These are phyloP conservation scores for Immersiporthe knoxdaviesiana DNA, from an alignment of 2,329 filamentous ascomycete genomes.

Conservation along the genomic window DNA sequence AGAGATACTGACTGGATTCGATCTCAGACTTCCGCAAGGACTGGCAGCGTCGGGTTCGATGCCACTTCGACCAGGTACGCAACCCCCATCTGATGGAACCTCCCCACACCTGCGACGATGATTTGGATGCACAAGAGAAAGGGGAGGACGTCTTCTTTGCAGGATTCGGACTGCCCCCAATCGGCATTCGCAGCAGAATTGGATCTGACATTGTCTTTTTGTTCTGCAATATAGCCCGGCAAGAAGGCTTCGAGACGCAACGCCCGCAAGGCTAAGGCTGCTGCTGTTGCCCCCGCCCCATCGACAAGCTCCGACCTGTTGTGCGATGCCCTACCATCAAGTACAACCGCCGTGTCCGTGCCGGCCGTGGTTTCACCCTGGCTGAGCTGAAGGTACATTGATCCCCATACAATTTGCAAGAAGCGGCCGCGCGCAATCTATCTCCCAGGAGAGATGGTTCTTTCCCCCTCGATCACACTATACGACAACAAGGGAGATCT, in stretches of 20 bases:
- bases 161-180: slow-evolving; percentile 27
- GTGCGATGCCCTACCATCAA: slow-evolving; percentile 98
- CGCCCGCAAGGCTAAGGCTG: slow-evolving; percentile 92
- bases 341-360: slow-evolving; percentile 98
- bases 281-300: slow-evolving; percentile 90
- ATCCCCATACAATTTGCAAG: background rate
- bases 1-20: slow-evolving; percentile 45
- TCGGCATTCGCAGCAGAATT: background rate
- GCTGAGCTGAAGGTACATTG: slow-evolving; percentile 91
- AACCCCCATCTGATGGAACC: slow-evolving; percentile 32
- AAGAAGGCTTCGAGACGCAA: slow-evolving; percentile 92
- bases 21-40: slow-evolving; percentile 95
- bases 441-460: slow-evolving; percentile 11
- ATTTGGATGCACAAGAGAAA: slow-evolving; percentile 21
- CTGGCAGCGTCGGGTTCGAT: slow-evolving; percentile 98
- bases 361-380: slow-evolving; percentile 96
- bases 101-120: slow-evolving; percentile 21
- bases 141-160: background rate
- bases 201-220: slow-evolving; percentile 41
- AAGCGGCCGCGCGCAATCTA: background rate
- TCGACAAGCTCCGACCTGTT: slow-evolving; percentile 94
- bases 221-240: slow-evolving; percentile 69
- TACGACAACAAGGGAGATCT: background rate
- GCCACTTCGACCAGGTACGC: slow-evolving; percentile 99
- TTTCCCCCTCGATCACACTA: background rate